phyloP scores from a whole-genome alignment of 2,329 filamentous ascomycete genomes.

The Xylaria arbuscula region DNA sequence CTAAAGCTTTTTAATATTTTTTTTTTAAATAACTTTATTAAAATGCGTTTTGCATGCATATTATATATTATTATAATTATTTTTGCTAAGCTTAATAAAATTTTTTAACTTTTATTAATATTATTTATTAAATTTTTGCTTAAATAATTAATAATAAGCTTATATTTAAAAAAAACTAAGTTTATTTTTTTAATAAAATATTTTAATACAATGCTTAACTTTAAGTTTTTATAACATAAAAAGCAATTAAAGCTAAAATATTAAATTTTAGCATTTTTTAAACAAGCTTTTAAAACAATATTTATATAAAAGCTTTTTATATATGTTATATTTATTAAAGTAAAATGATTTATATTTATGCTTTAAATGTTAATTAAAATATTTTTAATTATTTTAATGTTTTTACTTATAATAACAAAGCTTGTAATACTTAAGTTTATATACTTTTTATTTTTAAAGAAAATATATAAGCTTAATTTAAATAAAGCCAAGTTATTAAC shows the following conservation, averaged over 20 bases:
- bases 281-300: conserved; percentile 5
- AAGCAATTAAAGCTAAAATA: conserved; percentile 2
- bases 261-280: neutral
- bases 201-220: neutral
- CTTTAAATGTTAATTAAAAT: neutral
- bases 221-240: neutral
- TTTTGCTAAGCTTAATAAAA: neutral
- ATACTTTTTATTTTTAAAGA: neutral
- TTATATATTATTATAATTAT: neutral
- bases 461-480: neutral
- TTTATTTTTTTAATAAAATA: neutral
- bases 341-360: neutral
- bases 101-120: neutral
- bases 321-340: neutral
- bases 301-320: conserved; percentile 2
- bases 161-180: conserved; percentile 15
- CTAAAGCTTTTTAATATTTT: neutral
- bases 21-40: neutral
- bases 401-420: neutral
- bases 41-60: neutral
- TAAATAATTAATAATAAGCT: conserved; percentile 6
- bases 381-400: neutral
- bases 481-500: conserved; percentile 1
- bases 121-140: neutral
- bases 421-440: neutral